Percentiles rank a stretch among this genome's conserved stretches.
Evolutionary conservation across 108 stramenopile genomes (phyloP).

Genomic region (Parmales sp.): DNA sequence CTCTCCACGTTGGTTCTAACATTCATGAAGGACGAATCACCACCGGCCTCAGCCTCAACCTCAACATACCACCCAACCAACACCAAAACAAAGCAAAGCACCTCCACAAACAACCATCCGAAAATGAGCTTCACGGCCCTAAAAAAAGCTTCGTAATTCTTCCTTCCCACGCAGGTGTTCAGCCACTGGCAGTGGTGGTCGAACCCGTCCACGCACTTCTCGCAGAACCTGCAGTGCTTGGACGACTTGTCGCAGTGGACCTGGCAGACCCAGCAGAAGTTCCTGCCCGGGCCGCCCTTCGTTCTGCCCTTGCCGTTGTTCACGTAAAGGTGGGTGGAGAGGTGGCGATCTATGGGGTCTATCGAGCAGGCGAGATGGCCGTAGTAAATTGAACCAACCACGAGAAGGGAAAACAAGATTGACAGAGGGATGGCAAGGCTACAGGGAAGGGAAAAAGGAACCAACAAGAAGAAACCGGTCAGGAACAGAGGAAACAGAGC

Average conservation of each 20-base stretch:
- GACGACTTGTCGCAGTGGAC: constrained; percentile 47
- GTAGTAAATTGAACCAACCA: constrained; percentile 25
- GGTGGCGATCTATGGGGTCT: constrained; percentile 52
- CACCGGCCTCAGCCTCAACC: neutral
- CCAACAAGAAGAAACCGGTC: constrained; percentile 29
- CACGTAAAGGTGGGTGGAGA: constrained; percentile 35
- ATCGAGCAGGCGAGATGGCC: constrained; percentile 34
- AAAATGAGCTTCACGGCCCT: constrained; percentile 43
- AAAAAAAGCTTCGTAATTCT: constrained; percentile 69
- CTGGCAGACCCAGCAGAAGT: constrained; percentile 81
- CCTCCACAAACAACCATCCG: constrained; percentile 31
- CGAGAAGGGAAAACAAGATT: neutral
- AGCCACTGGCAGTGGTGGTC: constrained; percentile 95
- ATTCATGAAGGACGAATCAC: neutral
- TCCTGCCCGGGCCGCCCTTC: constrained; percentile 16
- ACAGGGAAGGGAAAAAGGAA: neutral
- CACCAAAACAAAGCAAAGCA: constrained; percentile 21
- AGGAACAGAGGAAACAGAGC: constrained; percentile 45
- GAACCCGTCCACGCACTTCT: constrained; percentile 83
- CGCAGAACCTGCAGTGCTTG: constrained; percentile 90
- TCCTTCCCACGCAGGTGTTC: constrained; percentile 71
- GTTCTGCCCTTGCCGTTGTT: neutral
- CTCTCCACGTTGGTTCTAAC: neutral
- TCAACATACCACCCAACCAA: constrained; percentile 33
- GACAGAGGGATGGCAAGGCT: neutral